Evolutionary conservation across 345 rosid species (phyloP), one percentile per base, ranked within the genome.

Genomic region (Chamaenerion angustifolium): DNA sequence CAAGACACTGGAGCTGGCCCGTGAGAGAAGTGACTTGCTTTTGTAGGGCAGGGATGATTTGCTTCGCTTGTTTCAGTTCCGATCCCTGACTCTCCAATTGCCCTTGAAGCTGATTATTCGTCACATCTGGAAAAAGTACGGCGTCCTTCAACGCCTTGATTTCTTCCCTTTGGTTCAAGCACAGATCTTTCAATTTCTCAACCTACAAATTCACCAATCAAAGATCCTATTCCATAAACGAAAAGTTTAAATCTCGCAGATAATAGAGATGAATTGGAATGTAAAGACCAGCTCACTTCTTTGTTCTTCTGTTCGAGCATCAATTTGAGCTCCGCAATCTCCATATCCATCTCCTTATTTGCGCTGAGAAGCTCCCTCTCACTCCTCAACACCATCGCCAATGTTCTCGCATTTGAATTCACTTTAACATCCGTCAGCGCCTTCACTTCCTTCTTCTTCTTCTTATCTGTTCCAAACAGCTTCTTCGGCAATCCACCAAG

Each of bases 161-260:
- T 64, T 92, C 98, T 49, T 80, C 96, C 66, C 95, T 69, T 70
- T 92, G 96, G 63, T 73, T 80, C 72, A 87, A 57, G 65, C 96
- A 92, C 61, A 92, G 60, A 64, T 87, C 93, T 67, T 92, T 87
- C 76, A 92, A 59, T 70, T 80, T 87, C 76, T 87, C 98, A 42
- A 82, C 85, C 98, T 90, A 62, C 73, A 76, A 53, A 51, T 43
- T 49, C 15, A 31, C 2, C 16, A 19, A 35, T 6, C 5, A 12
- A n/a, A 46, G 4, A 12, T 27, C 12, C 12, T 8, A 12, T 17
- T 17, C 16, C 45, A 42, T 48, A n/a, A 27, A 43, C 17, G 31
- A 16, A 2, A 23, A 31, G 37, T 31, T 31, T 7, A 31, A 13
- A 1, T 47, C 56, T 19, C 14, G 14, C 27, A 40, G 17, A 42